phyloP scores from a whole-genome alignment of 164 flowering plant species.

The Nelumbo lutea region DNA sequence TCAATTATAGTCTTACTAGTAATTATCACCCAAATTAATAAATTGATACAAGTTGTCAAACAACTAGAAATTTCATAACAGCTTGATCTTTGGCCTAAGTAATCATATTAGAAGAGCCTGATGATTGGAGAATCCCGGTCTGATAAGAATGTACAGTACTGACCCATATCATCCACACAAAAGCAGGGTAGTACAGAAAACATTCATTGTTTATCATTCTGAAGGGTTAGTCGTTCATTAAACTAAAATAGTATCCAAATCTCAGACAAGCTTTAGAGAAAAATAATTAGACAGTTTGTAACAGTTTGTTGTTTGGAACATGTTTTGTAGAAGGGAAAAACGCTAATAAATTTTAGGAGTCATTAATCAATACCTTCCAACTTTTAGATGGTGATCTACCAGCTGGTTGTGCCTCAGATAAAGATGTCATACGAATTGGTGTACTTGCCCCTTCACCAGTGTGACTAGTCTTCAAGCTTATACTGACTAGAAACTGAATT shows the following conservation, averaged over 20 bases:
- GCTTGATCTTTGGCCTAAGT: neutral
- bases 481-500: constrained; percentile 5
- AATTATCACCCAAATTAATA: neutral
- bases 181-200: neutral
- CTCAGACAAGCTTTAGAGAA: neutral
- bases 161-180: no score
- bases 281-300: neutral
- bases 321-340: neutral
- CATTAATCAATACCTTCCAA: constrained; percentile 41
- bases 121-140: neutral
- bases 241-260: no score
- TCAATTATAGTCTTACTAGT: neutral
- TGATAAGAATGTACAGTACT: neutral
- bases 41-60: neutral
- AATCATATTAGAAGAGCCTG: neutral
- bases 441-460: constrained; percentile 30
- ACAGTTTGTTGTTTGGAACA: no score
- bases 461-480: constrained; percentile 30
- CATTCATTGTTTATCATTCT: no score
- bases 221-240: no score
- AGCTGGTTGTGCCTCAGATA: constrained; percentile 40
- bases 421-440: constrained; percentile 29
- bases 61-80: neutral
- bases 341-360: neutral
- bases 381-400: constrained; percentile 48